phyloP scores from a whole-genome alignment of 1,284 basidiomycete genomes.

The Ustanciosporium gigantosporum region DNA sequence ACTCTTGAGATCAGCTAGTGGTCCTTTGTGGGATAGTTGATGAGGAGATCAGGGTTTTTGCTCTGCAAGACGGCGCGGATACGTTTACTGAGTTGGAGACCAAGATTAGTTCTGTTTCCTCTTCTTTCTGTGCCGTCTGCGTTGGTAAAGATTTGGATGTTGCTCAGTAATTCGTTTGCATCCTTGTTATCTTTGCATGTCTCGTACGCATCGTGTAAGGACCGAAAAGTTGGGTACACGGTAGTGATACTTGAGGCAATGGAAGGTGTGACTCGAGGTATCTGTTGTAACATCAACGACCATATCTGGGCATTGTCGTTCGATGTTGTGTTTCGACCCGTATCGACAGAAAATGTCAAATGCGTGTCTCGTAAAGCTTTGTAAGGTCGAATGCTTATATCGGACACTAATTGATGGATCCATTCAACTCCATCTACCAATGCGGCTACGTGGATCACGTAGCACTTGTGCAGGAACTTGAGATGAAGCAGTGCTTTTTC shows the following conservation, averaged over 20 bases:
- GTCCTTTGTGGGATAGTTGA: constrained; percentile 25
- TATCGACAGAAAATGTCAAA: constrained; percentile 34
- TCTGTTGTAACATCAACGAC: constrained; percentile 31
- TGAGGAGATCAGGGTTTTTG: constrained; percentile 14
- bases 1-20: no score
- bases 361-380: constrained; percentile 29
- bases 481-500: constrained; percentile 23
- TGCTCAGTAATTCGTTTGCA: constrained; percentile 5
- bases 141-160: constrained; percentile 17
- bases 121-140: constrained; percentile 21
- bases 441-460: constrained; percentile 26
- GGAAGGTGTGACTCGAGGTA: constrained; percentile 28
- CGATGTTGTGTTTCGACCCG: constrained; percentile 24
- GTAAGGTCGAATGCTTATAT: constrained; percentile 34
- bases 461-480: constrained; percentile 31
- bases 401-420: constrained; percentile 24
- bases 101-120: constrained; percentile 12
- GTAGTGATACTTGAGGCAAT: constrained; percentile 22
- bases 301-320: constrained; percentile 10
- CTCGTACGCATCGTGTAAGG: constrained; percentile 16
- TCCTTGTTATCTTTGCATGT: constrained; percentile 6
- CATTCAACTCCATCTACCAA: constrained; percentile 31
- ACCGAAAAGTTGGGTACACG: constrained; percentile 15
- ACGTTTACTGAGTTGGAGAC: constrained; percentile 26
- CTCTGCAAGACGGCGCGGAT: constrained; percentile 21